Conservation (phyloP, 768 basidiomycete genomes). For the Lactarius pseudohatsudake region DNA sequence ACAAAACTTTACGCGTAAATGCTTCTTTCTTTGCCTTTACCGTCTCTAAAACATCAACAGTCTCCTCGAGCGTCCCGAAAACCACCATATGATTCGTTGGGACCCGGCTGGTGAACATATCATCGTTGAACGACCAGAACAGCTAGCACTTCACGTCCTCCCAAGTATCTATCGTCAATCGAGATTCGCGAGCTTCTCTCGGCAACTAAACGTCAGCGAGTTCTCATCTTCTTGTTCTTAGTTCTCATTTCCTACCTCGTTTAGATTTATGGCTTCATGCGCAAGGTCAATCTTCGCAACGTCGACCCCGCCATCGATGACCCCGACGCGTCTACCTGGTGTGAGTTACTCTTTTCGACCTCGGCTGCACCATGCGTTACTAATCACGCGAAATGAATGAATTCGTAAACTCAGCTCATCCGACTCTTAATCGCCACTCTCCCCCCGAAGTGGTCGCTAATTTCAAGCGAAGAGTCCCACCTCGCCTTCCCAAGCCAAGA, state of each 20-base stretch:
- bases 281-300: constrained; percentile 94
- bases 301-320: constrained; percentile 94
- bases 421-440: constrained; percentile 87
- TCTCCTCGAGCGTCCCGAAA: constrained; percentile 86
- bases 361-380: constrained; percentile 23
- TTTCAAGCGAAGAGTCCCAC: constrained; percentile 94
- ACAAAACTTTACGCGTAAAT: constrained; percentile 95
- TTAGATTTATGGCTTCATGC: constrained; percentile 98
- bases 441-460: constrained; percentile 88
- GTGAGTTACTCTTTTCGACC: constrained; percentile 49
- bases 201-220: constrained; percentile 82
- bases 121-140: constrained; percentile 92
- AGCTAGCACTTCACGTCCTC: constrained; percentile 90
- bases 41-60: constrained; percentile 39
- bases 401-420: constrained; percentile 60
- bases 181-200: constrained; percentile 94
- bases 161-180: constrained; percentile 95
- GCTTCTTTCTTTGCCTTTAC: not conserved
- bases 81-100: constrained; percentile 97
- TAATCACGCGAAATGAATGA: constrained; percentile 21
- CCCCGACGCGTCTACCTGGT: constrained; percentile 96
- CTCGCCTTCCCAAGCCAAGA: constrained; percentile 83
- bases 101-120: constrained; percentile 91
- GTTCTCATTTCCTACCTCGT: constrained; percentile 29
- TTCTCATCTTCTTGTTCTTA: constrained; percentile 28